Percentiles rank a stretch among this genome's conserved stretches.
Evolutionary conservation across 1,139 yeast genomes (phyloP).

Genomic region (Pichia sp.): DNA sequence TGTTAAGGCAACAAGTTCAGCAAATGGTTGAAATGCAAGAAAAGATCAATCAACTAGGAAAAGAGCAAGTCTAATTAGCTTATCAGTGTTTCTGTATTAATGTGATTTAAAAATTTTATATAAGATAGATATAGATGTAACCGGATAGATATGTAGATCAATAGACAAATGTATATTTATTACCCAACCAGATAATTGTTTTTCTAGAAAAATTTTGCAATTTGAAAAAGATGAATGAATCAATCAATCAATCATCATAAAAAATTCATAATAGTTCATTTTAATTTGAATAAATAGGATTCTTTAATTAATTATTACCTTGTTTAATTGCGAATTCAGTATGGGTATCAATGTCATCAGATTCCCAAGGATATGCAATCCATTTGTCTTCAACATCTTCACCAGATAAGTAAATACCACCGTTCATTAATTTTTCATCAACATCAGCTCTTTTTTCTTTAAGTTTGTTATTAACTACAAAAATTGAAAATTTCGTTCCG

Average conservation of each 20-base stretch:
- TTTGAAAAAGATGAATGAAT: too few relatives aligned
- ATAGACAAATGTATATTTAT: too few relatives aligned
- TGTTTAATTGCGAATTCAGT: constrained; percentile 36
- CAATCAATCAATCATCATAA: too few relatives aligned
- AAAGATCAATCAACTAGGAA: constrained; percentile 11
- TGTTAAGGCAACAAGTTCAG: constrained; percentile 77
- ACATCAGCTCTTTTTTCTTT: constrained; percentile 52
- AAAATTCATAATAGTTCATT: too few relatives aligned
- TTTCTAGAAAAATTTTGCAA: neutral
- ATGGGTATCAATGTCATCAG: constrained; percentile 41
- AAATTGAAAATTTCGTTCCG: constrained; percentile 46
- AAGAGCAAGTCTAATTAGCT: neutral
- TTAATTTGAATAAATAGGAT: neutral
- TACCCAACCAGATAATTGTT: neutral
- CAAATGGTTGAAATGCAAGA: constrained; percentile 70
- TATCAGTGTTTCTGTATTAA: neutral
- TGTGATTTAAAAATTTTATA: neutral
- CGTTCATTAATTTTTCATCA: constrained; percentile 39
- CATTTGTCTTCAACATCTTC: constrained; percentile 49
- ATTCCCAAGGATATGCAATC: constrained; percentile 66
- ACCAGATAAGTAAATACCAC: constrained; percentile 47
- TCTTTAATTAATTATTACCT: constrained; percentile 30
- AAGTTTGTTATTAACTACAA: constrained; percentile 53
- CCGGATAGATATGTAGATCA: too few relatives aligned
- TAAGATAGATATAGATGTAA: too few relatives aligned